These are phyloP conservation scores for Purpureocillium lavendulum DNA, from an alignment of 2,329 filamentous ascomycete genomes.

Conservation along the genomic window DNA sequence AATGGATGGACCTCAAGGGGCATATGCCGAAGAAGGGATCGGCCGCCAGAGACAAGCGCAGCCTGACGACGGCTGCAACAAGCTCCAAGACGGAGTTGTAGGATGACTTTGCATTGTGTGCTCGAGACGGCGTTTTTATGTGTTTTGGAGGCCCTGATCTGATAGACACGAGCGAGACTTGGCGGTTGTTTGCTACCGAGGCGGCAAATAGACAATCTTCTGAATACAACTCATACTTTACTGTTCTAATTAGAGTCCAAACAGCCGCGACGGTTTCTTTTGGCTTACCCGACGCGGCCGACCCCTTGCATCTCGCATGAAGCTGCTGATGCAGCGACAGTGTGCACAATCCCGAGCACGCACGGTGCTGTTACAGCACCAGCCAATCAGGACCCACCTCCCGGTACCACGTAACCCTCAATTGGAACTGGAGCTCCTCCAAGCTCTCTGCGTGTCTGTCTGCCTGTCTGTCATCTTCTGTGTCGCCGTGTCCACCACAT, in stretches of 20 bases:
- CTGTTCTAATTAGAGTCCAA: too few relatives aligned
- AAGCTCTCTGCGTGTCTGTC: too few relatives aligned
- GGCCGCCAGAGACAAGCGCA: conserved; percentile 16
- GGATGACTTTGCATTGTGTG: not conserved
- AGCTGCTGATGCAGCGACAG: too few relatives aligned
- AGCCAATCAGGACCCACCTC: conserved; percentile 10
- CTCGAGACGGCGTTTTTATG: not conserved
- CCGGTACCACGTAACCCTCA: conserved; percentile 15
- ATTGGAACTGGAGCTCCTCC: conserved; percentile 9
- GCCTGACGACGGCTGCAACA: conserved; percentile 13
- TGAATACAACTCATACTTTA: too few relatives aligned
- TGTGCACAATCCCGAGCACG: too few relatives aligned
- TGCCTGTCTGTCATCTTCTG: conserved; percentile 14
- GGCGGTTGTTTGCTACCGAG: too few relatives aligned
- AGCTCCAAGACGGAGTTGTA: conserved; percentile 24
- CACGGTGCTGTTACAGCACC: not conserved
- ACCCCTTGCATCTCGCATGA: too few relatives aligned
- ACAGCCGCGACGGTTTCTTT: too few relatives aligned
- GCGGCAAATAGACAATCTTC: too few relatives aligned
- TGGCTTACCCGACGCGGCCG: too few relatives aligned
- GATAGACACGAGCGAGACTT: too few relatives aligned
- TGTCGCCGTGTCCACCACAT: conserved; percentile 9
- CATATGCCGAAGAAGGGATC: conserved; percentile 21
- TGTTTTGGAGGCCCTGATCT: too few relatives aligned
- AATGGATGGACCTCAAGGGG: conserved; percentile 75